phyloP scores from a whole-genome alignment of 1,139 yeast genomes.

The Keqinozyma sinolaborantium region DNA sequence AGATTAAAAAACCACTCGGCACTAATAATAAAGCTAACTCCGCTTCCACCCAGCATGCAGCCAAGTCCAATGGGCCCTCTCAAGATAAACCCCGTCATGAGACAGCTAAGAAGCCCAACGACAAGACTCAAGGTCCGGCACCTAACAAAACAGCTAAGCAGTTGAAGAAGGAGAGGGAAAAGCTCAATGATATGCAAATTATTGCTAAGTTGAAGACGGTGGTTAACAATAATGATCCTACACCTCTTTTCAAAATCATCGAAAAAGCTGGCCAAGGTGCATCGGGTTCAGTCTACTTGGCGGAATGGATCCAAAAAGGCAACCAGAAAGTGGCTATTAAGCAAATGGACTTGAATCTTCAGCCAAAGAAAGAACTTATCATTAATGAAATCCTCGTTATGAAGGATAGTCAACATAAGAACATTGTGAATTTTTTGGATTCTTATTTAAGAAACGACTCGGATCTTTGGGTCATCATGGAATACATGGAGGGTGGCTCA shows the following conservation, averaged over 20 bases:
- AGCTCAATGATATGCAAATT: slow-evolving; percentile 82
- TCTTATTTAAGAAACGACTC: slow-evolving; percentile 40
- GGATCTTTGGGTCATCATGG: slow-evolving; percentile 89
- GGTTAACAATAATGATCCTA: slow-evolving; percentile 80
- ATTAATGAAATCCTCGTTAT: slow-evolving; percentile 51
- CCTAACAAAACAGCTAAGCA: slow-evolving; percentile 39
- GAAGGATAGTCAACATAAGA: slow-evolving; percentile 47
- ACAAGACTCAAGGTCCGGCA: slow-evolving; percentile 16
- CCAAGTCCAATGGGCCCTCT: slow-evolving; percentile 1
- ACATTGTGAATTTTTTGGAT: slow-evolving; percentile 46
- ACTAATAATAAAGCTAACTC: background rate
- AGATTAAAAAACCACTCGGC: slow-evolving; percentile 5
- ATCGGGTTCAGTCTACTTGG: slow-evolving; percentile 91
- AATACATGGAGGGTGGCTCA: slow-evolving; percentile 80
- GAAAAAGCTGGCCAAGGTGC: slow-evolving; percentile 99
- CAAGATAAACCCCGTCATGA: slow-evolving; percentile 6
- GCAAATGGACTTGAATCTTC: slow-evolving; percentile 91
- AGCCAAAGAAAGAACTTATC: slow-evolving; percentile 91
- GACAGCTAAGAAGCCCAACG: slow-evolving; percentile 3
- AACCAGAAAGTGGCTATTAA: slow-evolving; percentile 74
- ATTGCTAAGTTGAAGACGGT: slow-evolving; percentile 82
- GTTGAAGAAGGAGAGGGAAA: slow-evolving; percentile 60
- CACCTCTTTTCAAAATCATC: slow-evolving; percentile 77
- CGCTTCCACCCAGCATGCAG: slow-evolving; percentile 2
- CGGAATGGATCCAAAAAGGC: slow-evolving; percentile 51